Base-by-base conservation (phyloP, 2,329 filamentous ascomycete species). In the Fusarium decemcellulare region DNA sequence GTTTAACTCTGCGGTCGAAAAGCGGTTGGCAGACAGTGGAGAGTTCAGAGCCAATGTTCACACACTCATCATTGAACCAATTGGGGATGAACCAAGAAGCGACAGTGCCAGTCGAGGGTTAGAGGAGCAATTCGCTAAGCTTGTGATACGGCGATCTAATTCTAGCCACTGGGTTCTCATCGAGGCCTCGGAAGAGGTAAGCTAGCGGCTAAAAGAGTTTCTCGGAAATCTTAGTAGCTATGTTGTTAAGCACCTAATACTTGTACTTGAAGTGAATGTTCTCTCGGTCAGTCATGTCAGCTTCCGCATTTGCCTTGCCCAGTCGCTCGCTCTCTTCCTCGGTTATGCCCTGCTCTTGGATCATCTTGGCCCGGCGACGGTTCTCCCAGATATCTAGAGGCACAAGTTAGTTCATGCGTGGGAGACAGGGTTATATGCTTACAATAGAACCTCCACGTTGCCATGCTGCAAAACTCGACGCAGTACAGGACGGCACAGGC, bases 231-330 rank as follows among this genome's bases (percentile, higher is more conserved):
- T 23, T 23, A 23, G 23, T 9, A 12, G 2, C 7, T 34, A 12
- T 9, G 32, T 4, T 12, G 32, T 34, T 34, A 9, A 34, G 12
- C 32, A 9, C 32, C 14, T 30, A 66, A 23, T 63, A 66, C 29
- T 63, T 71, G 56, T 74, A 73, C 50, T 60, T 64, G 61, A 74
- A 74, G 51, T 74, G 67, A 39, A 74, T 74, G 34, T 74, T 73
- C 47, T 74, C 71, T 4, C 69, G 59, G 18, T 74, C 71, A 8
- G 71, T 74, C 69, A 74, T 72, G n/a, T 73, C 72, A 1, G 60
- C 57, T 54, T 76, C 76, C 5, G 71, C 74, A 43, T 76, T 76
- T 10, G 73, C 18, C 52, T 65, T 71, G n/a, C 76, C 75, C 11
- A 75, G 67, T 3, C 63, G 47, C 11, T 63, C 44, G 30, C 67